Percentiles rank a stretch among this genome's conserved stretches.
phyloP scores from a whole-genome alignment of 768 basidiomycete genomes.

The Strobilomyces dryophilus region DNA sequence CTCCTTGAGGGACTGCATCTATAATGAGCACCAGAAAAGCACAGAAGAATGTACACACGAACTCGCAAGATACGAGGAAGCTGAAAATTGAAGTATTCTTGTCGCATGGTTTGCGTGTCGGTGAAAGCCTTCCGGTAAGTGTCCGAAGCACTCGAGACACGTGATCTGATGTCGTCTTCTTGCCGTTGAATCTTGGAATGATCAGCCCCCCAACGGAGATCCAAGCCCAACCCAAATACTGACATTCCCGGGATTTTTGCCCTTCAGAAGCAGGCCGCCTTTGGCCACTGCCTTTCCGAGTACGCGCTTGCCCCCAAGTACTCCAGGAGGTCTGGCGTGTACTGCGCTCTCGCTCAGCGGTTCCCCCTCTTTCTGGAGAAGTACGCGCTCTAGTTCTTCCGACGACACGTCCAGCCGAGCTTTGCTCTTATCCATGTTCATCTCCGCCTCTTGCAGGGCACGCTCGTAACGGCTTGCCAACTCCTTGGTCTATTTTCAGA shows the following conservation, averaged over 20 bases:
- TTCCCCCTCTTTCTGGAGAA: constrained; percentile 95
- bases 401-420: constrained; percentile 80
- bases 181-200: constrained; percentile 71
- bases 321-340: constrained; percentile 55
- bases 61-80: constrained; percentile 90
- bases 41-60: constrained; percentile 30
- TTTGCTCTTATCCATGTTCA: constrained; percentile 84
- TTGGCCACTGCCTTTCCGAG: constrained; percentile 91
- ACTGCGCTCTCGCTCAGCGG: constrained; percentile 76
- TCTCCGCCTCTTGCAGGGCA: constrained; percentile 82
- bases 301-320: constrained; percentile 68
- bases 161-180: constrained; percentile 87
- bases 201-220: constrained; percentile 5
- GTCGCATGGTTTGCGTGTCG: constrained; percentile 85
- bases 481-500: constrained; percentile 74
- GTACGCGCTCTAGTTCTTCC: constrained; percentile 89
- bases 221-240: constrained; percentile 6
- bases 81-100: constrained; percentile 98
- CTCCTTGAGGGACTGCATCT: constrained; percentile 78
- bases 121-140: constrained; percentile 85
- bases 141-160: constrained; percentile 85
- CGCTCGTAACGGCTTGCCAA: constrained; percentile 85
- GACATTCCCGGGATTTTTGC: constrained; percentile 89
- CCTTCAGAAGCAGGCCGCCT: constrained; percentile 84
- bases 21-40: constrained; percentile 8